A percentile compares a stretch with the other conserved stretches of the same genome.
Conservation (phyloP, 345 rosid genomes). For the Hibiscus mutabilis region DNA sequence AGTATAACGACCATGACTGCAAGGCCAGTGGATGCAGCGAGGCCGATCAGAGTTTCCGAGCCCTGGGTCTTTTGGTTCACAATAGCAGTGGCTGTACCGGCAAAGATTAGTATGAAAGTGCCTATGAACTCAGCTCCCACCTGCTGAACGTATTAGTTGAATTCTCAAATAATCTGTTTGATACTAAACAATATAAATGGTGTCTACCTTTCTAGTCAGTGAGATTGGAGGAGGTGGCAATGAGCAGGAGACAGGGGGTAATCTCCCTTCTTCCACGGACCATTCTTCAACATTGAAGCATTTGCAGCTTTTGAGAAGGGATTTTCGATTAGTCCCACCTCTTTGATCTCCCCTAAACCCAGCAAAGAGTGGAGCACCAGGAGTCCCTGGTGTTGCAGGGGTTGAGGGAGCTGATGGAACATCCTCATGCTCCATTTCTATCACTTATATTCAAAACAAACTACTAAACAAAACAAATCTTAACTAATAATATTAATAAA, state of each 20-base stretch:
- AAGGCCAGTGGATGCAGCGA: constrained; percentile 63
- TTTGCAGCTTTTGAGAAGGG: constrained; percentile 50
- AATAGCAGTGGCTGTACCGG: constrained; percentile 73
- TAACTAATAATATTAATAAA: too few relatives aligned
- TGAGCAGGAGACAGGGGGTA: constrained; percentile 61
- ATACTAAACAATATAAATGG: too few relatives aligned
- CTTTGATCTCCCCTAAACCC: constrained; percentile 35
- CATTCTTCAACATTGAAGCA: constrained; percentile 68
- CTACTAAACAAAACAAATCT: not conserved
- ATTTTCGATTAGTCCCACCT: constrained; percentile 31
- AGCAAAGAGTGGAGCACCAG: constrained; percentile 57
- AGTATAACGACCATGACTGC: constrained; percentile 74
- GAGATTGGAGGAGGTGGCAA: constrained; percentile 59
- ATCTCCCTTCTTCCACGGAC: constrained; percentile 65
- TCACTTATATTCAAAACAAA: not conserved
- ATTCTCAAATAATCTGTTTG: too few relatives aligned
- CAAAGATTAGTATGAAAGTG: constrained; percentile 67
- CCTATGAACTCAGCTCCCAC: constrained; percentile 93
- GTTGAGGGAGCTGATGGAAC: constrained; percentile 62
- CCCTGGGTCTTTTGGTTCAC: constrained; percentile 79
- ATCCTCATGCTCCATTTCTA: constrained; percentile 47
- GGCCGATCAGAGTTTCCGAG: constrained; percentile 64
- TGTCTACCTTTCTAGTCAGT: constrained; percentile 58
- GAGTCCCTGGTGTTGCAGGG: constrained; percentile 55
- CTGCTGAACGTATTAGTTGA: constrained; percentile 19